These are phyloP conservation scores for Thermochaetoides thermophila DNA, from an alignment of 495 filamentous ascomycete species.

Conservation along the genomic window DNA sequence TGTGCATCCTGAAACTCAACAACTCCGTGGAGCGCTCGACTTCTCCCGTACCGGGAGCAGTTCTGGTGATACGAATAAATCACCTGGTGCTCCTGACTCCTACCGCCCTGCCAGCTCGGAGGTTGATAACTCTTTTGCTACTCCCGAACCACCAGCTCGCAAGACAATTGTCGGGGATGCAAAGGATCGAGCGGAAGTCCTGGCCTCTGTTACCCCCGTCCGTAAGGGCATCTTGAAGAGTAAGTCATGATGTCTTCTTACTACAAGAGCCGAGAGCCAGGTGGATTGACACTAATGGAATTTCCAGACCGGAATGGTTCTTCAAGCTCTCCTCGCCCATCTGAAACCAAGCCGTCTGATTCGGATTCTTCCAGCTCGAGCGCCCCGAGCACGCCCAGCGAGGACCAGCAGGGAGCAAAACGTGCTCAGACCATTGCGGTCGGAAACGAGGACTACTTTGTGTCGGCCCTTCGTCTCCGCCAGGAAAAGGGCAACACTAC, in stretches of 20 bases:
- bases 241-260: conserved; percentile 30
- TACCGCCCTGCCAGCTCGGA: conserved; percentile 39
- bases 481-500: conserved; percentile 63
- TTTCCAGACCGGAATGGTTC: conserved; percentile 34
- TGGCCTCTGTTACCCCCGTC: conserved; percentile 62
- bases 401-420: conserved; percentile 49
- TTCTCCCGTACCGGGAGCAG: conserved; percentile 80
- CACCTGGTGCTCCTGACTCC: conserved; percentile 22
- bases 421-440: conserved; percentile 54
- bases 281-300: conserved; percentile 3
- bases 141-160: conserved; percentile 38
- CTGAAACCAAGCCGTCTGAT: conserved; percentile 41
- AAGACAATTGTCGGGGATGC: conserved; percentile 88
- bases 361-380: conserved; percentile 70
- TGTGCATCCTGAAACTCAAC: conserved; percentile 55
- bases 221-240: conserved; percentile 93
- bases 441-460: conserved; percentile 79
- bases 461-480: conserved; percentile 51
- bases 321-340: conserved; percentile 45
- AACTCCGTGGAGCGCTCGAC: conserved; percentile 64
- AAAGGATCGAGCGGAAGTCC: conserved; percentile 75
- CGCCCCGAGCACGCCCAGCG: conserved; percentile 65
- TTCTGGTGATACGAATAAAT: conserved; percentile 43
- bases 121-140: conserved; percentile 46
- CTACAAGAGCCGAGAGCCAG: no score